Conservation (phyloP, 768 basidiomycete genomes). For the Botryobasidium botryosum region DNA sequence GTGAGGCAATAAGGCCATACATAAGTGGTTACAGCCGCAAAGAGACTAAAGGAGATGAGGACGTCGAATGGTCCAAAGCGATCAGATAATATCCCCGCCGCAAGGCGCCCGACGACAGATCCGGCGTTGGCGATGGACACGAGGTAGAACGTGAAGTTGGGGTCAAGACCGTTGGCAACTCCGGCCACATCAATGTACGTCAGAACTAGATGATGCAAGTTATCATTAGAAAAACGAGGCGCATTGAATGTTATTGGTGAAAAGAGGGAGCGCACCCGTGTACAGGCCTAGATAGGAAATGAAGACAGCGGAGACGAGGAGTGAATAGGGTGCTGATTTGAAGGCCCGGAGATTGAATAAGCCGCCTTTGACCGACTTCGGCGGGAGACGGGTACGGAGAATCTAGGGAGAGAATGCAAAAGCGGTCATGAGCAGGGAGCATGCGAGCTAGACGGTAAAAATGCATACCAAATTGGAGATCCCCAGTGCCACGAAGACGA, state of each 20-base stretch:
- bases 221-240: not conserved
- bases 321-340: constrained; percentile 12
- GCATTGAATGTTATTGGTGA: constrained; percentile 11
- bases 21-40: constrained; percentile 17
- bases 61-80: constrained; percentile 16
- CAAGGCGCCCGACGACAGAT: constrained; percentile 17
- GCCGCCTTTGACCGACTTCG: constrained; percentile 8
- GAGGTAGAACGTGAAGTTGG: constrained; percentile 10
- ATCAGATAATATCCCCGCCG: constrained; percentile 15
- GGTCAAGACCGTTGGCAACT: constrained; percentile 2
- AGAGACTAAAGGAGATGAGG: constrained; percentile 12
- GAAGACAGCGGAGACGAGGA: constrained; percentile 14
- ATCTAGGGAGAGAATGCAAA: constrained; percentile 14
- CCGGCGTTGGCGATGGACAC: constrained; percentile 17
- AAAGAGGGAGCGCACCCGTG: constrained; percentile 12
- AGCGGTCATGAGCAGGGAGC: not conserved
- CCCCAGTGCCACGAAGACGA: constrained; percentile 13
- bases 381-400: constrained; percentile 11
- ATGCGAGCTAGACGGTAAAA: constrained; percentile 4
- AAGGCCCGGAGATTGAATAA: constrained; percentile 12
- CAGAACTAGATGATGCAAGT: constrained; percentile 10
- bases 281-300: constrained; percentile 15
- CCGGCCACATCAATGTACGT: constrained; percentile 12
- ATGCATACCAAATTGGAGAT: constrained; percentile 16
- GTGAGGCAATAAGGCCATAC: constrained; percentile 14